These are phyloP conservation scores for Meredithiella fracta DNA, from an alignment of 2,329 filamentous ascomycete species.

Conservation along the genomic window DNA sequence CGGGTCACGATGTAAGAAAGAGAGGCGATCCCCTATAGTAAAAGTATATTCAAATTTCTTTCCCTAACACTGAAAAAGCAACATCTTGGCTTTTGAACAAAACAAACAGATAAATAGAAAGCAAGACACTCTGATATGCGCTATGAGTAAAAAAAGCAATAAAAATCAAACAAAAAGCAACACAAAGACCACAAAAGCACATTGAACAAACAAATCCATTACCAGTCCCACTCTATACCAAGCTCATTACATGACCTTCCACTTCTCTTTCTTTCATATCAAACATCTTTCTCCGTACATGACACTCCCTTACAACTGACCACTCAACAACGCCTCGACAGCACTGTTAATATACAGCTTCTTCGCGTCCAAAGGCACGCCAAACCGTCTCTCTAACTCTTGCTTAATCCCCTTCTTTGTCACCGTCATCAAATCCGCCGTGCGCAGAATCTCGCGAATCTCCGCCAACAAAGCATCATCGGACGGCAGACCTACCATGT, in stretches of 20 bases:
- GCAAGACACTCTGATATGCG: conserved; percentile 10
- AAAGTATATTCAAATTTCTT: neutral
- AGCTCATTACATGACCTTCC: neutral
- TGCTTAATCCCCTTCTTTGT: conserved; percentile 97
- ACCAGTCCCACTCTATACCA: neutral
- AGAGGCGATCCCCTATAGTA: conserved; percentile 2
- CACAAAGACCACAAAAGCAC: conserved; percentile 4
- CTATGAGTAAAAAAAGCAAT: conserved; percentile 8
- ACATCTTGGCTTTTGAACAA: conserved; percentile 7
- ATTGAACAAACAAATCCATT: neutral
- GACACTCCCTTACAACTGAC: conserved; percentile 42
- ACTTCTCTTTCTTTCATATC: neutral
- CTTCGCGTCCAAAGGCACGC: conserved; percentile 69
- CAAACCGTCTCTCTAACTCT: conserved; percentile 82
- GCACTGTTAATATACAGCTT: conserved; percentile 87
- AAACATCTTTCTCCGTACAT: neutral
- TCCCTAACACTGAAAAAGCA: conserved; percentile 5
- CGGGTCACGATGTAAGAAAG: neutral
- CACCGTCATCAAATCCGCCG: conserved; percentile 88
- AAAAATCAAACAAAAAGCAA: conserved; percentile 4
- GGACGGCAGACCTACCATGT: conserved; percentile 60
- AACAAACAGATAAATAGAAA: conserved; percentile 3
- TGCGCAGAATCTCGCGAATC: conserved; percentile 83
- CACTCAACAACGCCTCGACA: conserved; percentile 64
- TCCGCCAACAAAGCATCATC: conserved; percentile 85